Evolutionary conservation across 2,329 filamentous ascomycete genomes (phyloP), one percentile per base, ranked within the genome.

Genomic region (Fusarium tricinctum): DNA sequence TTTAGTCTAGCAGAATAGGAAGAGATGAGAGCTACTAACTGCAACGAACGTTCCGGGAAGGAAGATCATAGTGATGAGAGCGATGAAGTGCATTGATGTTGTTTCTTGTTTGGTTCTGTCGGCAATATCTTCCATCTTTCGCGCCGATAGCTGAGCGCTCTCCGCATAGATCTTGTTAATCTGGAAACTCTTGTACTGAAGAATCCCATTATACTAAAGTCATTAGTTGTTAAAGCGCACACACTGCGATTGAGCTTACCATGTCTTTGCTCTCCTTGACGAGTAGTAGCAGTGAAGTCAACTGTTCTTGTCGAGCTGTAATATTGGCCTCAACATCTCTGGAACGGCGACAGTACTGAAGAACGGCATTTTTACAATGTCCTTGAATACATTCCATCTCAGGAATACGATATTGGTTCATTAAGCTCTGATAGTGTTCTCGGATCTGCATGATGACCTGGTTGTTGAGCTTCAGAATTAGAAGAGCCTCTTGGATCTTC

Each of bases 41-140:
- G 67, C 66, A 35, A 70, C 64, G n/a, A 70, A 70, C 5, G 68
- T 70, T 2, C 46, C 62, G 0, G 68, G 68, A 0, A 70, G 46
- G 5, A 70, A 69, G 3, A 70, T 56, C 2, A 70, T 52, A 9
- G 68, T 67, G 10, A 70, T 58, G 17, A 67, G 43, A 2, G 68
- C 64, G 4, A 70, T 64, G 5, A 70, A 43, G 8, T 70, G 66
- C 63, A 70, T 70, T 2, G 68, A 70, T 1, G 55, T 64, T 12
- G 68, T 70, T 17, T 70, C 66, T 19, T 32, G 49, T 17, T 70
- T 70, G 0, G 68, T 70, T 43, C 68, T 67, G 46, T 58, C 22
- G 3, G 68, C 68, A 12, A 70, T 70, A 8, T n/a, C 26, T 13
- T 70, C 58, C 68, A 69, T 69, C 4, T 67, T 70, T 3, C 22